These are phyloP conservation scores for Anethum foeniculum DNA, from an alignment of 140 eudicot species.

Conservation along the genomic window DNA sequence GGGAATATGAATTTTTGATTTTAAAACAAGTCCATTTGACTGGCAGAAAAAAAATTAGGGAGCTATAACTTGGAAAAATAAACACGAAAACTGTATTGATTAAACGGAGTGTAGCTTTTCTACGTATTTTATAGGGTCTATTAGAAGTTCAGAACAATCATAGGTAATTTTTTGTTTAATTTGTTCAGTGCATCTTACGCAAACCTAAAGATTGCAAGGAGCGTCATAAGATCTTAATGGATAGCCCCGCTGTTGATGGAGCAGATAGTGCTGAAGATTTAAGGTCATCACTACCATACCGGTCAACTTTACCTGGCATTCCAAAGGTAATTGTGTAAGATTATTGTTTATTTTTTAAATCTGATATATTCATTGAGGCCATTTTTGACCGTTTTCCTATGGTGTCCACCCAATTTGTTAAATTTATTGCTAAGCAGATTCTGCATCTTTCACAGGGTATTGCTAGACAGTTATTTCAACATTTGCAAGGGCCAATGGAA, in stretches of 20 bases:
- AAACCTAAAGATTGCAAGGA: conserved; percentile 75
- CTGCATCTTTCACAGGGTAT: conserved; percentile 57
- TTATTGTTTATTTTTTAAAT: no score
- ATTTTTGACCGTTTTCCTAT: background rate
- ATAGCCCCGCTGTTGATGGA: conserved; percentile 60
- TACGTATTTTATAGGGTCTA: no score
- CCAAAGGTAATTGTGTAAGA: conserved; percentile 49
- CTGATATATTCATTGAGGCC: background rate
- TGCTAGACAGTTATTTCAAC: conserved; percentile 88
- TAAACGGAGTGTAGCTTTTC: no score
- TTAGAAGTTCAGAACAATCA: no score
- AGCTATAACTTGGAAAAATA: no score
- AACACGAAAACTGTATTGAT: no score
- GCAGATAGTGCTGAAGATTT: conserved; percentile 95
- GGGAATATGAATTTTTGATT: background rate
- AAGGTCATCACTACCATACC: conserved; percentile 76
- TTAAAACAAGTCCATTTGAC: no score
- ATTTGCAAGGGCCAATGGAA: conserved; percentile 83
- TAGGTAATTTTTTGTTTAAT: background rate
- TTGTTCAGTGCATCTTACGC: conserved; percentile 50
- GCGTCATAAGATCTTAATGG: conserved; percentile 61
- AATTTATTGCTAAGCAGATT: conserved; percentile 6
- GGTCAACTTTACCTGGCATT: conserved; percentile 80
- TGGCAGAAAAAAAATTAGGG: no score
- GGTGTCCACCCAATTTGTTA: background rate